Evolutionary conservation across 345 rosid species (phyloP).

Genomic region (Lenwebbia sp.): DNA sequence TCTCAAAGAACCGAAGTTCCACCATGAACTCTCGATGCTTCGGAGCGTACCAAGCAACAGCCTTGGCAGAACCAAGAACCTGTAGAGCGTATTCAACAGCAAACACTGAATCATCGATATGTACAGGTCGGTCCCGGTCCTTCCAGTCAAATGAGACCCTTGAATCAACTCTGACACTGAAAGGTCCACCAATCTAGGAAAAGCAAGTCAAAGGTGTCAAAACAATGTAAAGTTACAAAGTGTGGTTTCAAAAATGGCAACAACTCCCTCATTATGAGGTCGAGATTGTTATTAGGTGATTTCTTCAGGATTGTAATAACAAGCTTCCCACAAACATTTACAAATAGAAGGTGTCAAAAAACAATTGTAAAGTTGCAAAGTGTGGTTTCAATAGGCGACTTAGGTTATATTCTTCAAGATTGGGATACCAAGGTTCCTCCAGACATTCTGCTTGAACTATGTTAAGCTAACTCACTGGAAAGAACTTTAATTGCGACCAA

Average conservation of each 20-base stretch:
- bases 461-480: background rate
- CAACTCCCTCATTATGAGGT: background rate
- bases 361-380: background rate
- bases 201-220: background rate
- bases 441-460: background rate
- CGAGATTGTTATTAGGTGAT: background rate
- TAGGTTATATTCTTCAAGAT: background rate
- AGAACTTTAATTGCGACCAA: background rate
- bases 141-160: slow-evolving; percentile 45
- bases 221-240: background rate
- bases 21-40: slow-evolving; percentile 73
- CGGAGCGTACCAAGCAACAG: slow-evolving; percentile 88
- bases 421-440: background rate
- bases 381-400: background rate
- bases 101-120: slow-evolving; percentile 48
- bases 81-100: slow-evolving; percentile 81
- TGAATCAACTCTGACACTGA: slow-evolving; percentile 78
- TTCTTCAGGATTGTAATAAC: background rate
- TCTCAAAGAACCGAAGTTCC: slow-evolving; percentile 78
- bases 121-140: slow-evolving; percentile 29
- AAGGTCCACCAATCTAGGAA: slow-evolving; percentile 82
- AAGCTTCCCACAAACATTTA: background rate
- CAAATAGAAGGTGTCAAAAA: background rate
- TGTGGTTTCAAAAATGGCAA: background rate
- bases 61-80: slow-evolving; percentile 88